Evolutionary conservation across 768 basidiomycete species (phyloP), one percentile per base, ranked within the genome.

Genomic region (Mycena galericulata): DNA sequence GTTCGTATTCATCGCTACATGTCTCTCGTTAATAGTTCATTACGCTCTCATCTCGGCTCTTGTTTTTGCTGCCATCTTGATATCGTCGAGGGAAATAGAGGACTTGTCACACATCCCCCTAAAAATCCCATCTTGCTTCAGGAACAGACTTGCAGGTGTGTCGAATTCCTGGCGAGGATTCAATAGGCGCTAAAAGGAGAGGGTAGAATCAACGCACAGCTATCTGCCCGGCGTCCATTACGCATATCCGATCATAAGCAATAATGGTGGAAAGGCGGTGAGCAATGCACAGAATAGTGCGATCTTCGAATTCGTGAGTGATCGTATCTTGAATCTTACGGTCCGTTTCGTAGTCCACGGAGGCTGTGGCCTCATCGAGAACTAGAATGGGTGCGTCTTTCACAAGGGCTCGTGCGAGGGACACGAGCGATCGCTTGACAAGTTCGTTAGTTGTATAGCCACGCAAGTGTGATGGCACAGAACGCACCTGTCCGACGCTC

Each of bases 341-440:
- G 80, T 98, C 96, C 0, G 95, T 97, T 79, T 94, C 94, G 72
- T 91, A 92, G 72, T 96, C 94, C 30, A 96, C 93, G 14, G 92
- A 93, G n/a, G 93, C 93, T 54, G 95, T 96, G 0, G 95, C 95
- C 82, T 97, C 96, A 76, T 98, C 96, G 14, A 98, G 83, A 50
- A 98, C 89, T 54, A 97, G 89, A 34, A 97, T 89, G 75, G 89
- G 91, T 15, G 92, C 86, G 75, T 96, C 88, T 72, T 96, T 94
- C 36, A 97, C 96, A 27, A 98, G 80, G 0, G 96, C 97, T 36
- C 97, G 86, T 18, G 97, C 97, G 32, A 97, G 85, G 3, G 93
- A 94, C 22, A 97, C 92, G 34, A 97, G 82, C 12, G 91, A 93
- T 26, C 95, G 86, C 89, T 96, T 63, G 36, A 64, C 67, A 63